phyloP scores from a whole-genome alignment of 169 alveolate genomes.

The Eimeria sp. region DNA sequence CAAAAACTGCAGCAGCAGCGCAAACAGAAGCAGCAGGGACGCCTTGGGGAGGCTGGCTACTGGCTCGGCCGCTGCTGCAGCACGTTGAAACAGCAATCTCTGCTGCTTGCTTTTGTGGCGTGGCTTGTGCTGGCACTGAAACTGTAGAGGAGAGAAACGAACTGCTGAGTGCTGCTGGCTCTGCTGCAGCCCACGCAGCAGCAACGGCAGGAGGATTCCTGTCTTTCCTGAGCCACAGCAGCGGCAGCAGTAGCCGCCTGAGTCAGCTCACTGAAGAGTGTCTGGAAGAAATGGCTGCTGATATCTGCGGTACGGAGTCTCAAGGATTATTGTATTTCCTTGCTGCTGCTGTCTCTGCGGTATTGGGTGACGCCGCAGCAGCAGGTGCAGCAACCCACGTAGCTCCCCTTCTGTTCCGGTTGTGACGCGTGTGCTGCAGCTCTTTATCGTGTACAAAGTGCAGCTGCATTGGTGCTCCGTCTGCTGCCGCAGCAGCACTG shows the following conservation, averaged over 20 bases:
- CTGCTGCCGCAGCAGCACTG: slow-evolving; percentile 50
- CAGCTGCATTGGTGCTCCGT: slow-evolving; percentile 15
- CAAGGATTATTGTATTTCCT: background rate
- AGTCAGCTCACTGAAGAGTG: slow-evolving; percentile 51
- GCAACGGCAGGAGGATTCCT: slow-evolving; percentile 19
- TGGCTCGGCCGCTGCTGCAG: slow-evolving; percentile 61
- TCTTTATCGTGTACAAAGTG: slow-evolving; percentile 25
- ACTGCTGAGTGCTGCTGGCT: slow-evolving; percentile 27
- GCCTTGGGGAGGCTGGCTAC: slow-evolving; percentile 63
- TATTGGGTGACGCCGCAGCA: slow-evolving; percentile 1
- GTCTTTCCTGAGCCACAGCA: slow-evolving; percentile 24
- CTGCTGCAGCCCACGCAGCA: slow-evolving; percentile 62
- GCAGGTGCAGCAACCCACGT: background rate
- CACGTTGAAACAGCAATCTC: slow-evolving; percentile 44
- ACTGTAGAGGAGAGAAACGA: background rate
- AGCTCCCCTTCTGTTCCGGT: background rate
- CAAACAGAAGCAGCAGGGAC: slow-evolving; percentile 51
- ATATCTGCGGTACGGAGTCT: slow-evolving; percentile 26
- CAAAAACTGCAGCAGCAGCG: slow-evolving; percentile 15
- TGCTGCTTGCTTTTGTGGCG: slow-evolving; percentile 32
- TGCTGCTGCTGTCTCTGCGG: background rate
- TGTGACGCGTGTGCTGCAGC: background rate
- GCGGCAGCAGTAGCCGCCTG: slow-evolving; percentile 42
- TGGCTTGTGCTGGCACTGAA: slow-evolving; percentile 23
- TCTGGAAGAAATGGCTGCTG: slow-evolving; percentile 10